Evolutionary conservation across 208 protist genomes (phyloP), one percentile per base, ranked within the genome.

Genomic region (Novymonas esmeraldas): DNA sequence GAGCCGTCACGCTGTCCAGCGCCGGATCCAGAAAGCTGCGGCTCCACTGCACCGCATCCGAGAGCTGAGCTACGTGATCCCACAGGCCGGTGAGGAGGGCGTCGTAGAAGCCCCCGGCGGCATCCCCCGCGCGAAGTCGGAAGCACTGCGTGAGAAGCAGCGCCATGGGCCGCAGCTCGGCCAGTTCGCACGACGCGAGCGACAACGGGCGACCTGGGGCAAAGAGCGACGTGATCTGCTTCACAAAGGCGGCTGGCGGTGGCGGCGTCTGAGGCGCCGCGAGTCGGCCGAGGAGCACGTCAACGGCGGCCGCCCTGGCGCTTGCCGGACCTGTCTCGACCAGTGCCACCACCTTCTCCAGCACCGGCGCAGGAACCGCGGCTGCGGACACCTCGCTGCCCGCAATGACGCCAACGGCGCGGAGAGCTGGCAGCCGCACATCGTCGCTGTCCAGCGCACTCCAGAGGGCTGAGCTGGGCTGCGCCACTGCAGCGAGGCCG

Each of bases 271-370:
- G 34, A 11, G 26, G 46, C 42, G 26, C 42, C 29, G 70, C 42
- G 2, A 76, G 48, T 7, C 54, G 48, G 41, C 62, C 38, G 24
- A 70, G 56, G 11, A 76, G 70, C 45, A 64, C 60, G 7, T 76
- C 62, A 10, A 45, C 46, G 2, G 70, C 63, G 5, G 70, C 61
- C 38, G 59, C 55, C n/a, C 70, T 60, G 44, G 69, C 70, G 34
- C 28, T 51, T 26, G 38, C 59, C 16, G 62, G 51, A 45, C 46
- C 55, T 24, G 45, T 75, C 14, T 63, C 73, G 5, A 59, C 33
- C n/a, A 58, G 71, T 38, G 48, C 42, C 42, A 57, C 72, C 45
- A 76, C 70, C 14, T 59, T 34, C 46, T 69, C 61, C 58, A 77
- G 44, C 16, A 65, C 75, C 44, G 70, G 42, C 3, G 61, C 46